These are phyloP conservation scores for Oryza meridionalis DNA, from an alignment of 176 grass and related monocot species.

Conservation along the genomic window DNA sequence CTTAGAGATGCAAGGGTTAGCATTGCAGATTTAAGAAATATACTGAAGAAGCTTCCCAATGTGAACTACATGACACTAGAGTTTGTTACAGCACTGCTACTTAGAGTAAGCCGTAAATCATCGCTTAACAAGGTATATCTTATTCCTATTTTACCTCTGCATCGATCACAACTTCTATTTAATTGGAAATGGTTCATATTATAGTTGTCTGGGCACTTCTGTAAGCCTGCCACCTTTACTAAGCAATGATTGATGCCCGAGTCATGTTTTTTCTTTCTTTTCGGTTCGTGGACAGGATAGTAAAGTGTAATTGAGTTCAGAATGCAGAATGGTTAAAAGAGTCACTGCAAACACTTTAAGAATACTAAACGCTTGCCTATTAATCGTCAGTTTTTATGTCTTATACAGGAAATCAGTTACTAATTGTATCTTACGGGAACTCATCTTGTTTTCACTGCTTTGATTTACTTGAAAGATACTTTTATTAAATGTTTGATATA, in stretches of 20 bases:
- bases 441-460: neutral
- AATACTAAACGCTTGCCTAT: neutral
- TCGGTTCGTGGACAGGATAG: neutral
- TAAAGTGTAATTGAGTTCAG: slow-evolving; percentile 18
- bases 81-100: slow-evolving; percentile 86
- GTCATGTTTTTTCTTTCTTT: neutral
- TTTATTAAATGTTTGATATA: neutral
- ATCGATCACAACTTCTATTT: neutral
- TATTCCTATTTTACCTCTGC: slow-evolving; percentile 28
- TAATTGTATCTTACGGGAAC: slow-evolving; percentile 9
- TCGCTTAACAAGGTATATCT: slow-evolving; percentile 86
- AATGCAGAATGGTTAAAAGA: neutral
- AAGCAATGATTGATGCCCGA: neutral
- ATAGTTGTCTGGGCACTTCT: neutral
- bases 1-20: slow-evolving; percentile 80
- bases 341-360: neutral
- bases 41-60: slow-evolving; percentile 97
- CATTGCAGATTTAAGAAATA: slow-evolving; percentile 86
- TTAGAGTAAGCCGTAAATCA: slow-evolving; percentile 87
- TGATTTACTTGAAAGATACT: slow-evolving; percentile 6
- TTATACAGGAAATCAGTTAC: neutral
- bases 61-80: slow-evolving; percentile 98
- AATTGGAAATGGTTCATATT: neutral
- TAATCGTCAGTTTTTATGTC: neutral
- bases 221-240: neutral